Conservation (phyloP, 495 filamentous ascomycete species). For the Talaromyces trachyspermus region DNA sequence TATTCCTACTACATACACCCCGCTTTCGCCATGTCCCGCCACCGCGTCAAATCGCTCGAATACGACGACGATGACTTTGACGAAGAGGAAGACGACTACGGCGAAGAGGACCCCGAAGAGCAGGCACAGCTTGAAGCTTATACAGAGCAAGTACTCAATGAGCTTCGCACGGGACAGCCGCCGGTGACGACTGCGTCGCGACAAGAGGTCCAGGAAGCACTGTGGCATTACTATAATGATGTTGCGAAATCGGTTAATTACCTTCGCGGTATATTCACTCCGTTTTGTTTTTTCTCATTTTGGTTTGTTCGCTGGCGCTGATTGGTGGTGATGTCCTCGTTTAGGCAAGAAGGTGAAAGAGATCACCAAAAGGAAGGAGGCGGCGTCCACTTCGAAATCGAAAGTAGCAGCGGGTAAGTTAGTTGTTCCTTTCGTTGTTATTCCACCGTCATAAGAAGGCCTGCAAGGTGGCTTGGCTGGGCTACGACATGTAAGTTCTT, state of each 20-base stretch:
- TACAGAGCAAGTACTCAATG: conserved; percentile 28
- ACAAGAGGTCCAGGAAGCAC: conserved; percentile 72
- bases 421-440: conserved; percentile 15
- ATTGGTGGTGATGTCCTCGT: background rate
- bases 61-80: conserved; percentile 39
- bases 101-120: conserved; percentile 37
- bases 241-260: conserved; percentile 76
- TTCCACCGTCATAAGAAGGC: conserved; percentile 6
- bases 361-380: conserved; percentile 30
- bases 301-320: conserved; percentile 10
- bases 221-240: conserved; percentile 97
- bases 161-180: conserved; percentile 32
- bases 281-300: background rate
- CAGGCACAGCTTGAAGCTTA: conserved; percentile 34
- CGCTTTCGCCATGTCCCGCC: conserved; percentile 44
- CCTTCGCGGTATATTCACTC: conserved; percentile 50
- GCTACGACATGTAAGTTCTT: background rate
- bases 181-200: conserved; percentile 34
- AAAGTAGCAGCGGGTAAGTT: conserved; percentile 45
- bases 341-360: conserved; percentile 39
- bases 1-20: too few species aligned
- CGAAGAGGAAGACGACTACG: conserved; percentile 32
- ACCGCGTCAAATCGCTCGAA: conserved; percentile 38
- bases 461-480: background rate
- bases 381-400: conserved; percentile 26